Evolutionary conservation across 768 basidiomycete species (phyloP).

Genomic region (Lactarius vividus): DNA sequence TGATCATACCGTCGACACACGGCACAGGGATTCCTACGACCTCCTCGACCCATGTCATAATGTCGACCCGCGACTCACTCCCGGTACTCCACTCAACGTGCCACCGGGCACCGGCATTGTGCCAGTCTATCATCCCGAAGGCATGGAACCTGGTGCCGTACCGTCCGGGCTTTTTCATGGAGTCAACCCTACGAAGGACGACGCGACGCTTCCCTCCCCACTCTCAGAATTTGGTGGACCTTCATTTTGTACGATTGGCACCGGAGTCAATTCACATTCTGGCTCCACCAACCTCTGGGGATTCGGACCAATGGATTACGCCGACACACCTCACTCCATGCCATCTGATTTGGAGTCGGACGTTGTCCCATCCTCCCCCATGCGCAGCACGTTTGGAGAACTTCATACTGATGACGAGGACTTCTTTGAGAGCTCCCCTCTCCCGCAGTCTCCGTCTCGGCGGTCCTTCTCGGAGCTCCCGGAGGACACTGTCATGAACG

Average conservation of each 20-base stretch:
- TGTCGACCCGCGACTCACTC: background rate
- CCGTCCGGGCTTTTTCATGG: background rate
- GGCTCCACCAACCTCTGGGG: background rate
- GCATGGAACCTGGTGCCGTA: background rate
- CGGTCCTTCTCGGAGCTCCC: slow-evolving; percentile 23
- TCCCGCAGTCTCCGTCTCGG: slow-evolving; percentile 25
- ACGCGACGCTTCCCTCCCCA: background rate
- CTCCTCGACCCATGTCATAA: background rate
- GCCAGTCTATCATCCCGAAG: background rate
- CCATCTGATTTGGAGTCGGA: background rate
- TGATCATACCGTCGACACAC: background rate
- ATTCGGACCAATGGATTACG: background rate
- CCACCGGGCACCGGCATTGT: background rate
- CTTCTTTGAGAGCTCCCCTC: background rate
- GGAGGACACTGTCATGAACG: slow-evolving; percentile 15
- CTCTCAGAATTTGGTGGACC: background rate
- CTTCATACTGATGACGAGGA: slow-evolving; percentile 12
- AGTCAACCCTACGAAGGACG: no score
- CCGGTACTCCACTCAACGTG: slow-evolving; percentile 3
- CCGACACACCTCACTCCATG: background rate
- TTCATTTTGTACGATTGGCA: background rate
- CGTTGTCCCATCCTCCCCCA: slow-evolving; percentile 7
- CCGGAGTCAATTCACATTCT: background rate
- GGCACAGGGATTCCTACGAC: background rate
- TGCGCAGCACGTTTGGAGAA: background rate